Percentiles rank a stretch among this genome's conserved stretches.
Evolutionary conservation across 352 stramenopile genomes (phyloP).

Genomic region (Pseudoperonospora humuli): DNA sequence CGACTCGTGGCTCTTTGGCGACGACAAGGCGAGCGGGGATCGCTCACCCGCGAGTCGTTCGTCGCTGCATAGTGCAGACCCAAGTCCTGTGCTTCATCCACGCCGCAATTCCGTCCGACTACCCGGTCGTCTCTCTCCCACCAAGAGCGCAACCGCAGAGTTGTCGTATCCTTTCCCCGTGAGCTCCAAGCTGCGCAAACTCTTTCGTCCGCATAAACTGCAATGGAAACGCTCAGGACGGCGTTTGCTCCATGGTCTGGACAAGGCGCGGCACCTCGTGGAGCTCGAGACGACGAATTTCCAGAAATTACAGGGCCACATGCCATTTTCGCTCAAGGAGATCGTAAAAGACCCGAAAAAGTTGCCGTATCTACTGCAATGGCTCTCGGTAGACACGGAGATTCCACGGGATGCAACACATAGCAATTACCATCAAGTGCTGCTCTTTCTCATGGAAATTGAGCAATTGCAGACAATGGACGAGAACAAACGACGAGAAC

Average conservation of each 20-base stretch:
- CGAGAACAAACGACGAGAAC: constrained; percentile 52
- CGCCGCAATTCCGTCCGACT: constrained; percentile 9
- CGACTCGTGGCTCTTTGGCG: constrained; percentile 77
- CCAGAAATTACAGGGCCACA: constrained; percentile 65
- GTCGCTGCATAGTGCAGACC: background rate
- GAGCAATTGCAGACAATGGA: constrained; percentile 71
- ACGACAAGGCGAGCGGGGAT: constrained; percentile 34
- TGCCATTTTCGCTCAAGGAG: constrained; percentile 76
- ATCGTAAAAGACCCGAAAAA: constrained; percentile 85
- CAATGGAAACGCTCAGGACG: constrained; percentile 38
- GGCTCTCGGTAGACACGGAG: constrained; percentile 57
- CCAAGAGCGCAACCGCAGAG: constrained; percentile 2
- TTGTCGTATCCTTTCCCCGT: constrained; percentile 53
- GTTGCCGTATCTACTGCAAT: constrained; percentile 70
- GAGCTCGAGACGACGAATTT: constrained; percentile 52
- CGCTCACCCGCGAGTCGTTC: background rate
- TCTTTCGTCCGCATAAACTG: constrained; percentile 56
- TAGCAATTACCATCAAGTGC: constrained; percentile 65
- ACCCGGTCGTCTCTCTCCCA: constrained; percentile 1
- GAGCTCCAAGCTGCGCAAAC: constrained; percentile 65
- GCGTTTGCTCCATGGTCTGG: background rate
- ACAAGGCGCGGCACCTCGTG: constrained; percentile 43
- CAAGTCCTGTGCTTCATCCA: background rate
- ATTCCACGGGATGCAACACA: constrained; percentile 30
- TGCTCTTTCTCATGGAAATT: constrained; percentile 79